phyloP scores from a whole-genome alignment of 2,329 filamentous ascomycete genomes.

The Nothophoma quercina region DNA sequence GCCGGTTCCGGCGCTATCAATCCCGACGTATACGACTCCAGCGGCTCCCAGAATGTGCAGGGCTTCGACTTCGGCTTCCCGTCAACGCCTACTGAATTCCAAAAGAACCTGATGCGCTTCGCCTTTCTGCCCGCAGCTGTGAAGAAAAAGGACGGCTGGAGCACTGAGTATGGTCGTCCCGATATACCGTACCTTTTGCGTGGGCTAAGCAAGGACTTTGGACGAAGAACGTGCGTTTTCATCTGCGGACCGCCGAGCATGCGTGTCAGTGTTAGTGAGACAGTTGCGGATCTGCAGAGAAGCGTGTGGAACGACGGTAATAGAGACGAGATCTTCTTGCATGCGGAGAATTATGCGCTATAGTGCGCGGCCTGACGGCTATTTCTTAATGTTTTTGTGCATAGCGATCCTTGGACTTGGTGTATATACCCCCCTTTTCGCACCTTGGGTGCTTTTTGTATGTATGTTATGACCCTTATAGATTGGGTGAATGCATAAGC shows the following conservation, averaged over 20 bases:
- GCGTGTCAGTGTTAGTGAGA: slow-evolving; percentile 86
- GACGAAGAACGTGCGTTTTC: slow-evolving; percentile 84
- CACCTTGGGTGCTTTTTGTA: slow-evolving; percentile 25
- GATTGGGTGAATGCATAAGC: background rate
- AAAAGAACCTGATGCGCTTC: slow-evolving; percentile 89
- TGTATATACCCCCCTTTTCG: slow-evolving; percentile 31
- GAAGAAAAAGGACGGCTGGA: slow-evolving; percentile 76
- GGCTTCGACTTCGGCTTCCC: slow-evolving; percentile 72
- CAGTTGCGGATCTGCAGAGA: slow-evolving; percentile 81
- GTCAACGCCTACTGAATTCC: slow-evolving; percentile 83
- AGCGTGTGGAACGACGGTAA: slow-evolving; percentile 81
- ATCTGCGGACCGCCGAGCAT: slow-evolving; percentile 90
- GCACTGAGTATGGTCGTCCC: slow-evolving; percentile 88
- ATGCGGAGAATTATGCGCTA: slow-evolving; percentile 94
- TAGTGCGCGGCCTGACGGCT: slow-evolving; percentile 51
- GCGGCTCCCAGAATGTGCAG: slow-evolving; percentile 26
- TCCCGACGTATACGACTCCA: slow-evolving; percentile 51
- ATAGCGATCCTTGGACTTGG: slow-evolving; percentile 33
- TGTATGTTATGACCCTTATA: slow-evolving; percentile 10
- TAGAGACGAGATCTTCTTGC: slow-evolving; percentile 89
- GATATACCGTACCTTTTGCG: slow-evolving; percentile 87
- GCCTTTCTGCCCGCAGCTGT: slow-evolving; percentile 72
- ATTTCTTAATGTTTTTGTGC: slow-evolving; percentile 27
- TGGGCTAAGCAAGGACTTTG: slow-evolving; percentile 83
- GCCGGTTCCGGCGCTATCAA: slow-evolving; percentile 48